Base-by-base conservation (phyloP, 2,329 filamentous ascomycete genomes). In the Incumbomyces delicatus region DNA sequence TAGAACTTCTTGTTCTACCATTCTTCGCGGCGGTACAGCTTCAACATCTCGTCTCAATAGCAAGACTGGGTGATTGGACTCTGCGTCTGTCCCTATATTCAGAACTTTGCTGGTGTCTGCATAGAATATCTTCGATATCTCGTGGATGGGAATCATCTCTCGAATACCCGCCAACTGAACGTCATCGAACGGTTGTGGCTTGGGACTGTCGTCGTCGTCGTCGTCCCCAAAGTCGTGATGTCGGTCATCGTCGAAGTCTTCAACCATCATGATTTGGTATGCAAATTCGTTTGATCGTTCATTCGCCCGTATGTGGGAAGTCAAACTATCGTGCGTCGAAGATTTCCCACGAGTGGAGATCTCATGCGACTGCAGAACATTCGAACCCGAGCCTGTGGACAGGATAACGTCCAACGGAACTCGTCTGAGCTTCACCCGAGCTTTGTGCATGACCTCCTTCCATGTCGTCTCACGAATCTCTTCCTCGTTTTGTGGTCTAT, bases 401-500 rank as follows among this genome's bases (percentile, higher is more conserved):
- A 48, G 75, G 0, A 75, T 62, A 33, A 72, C 60, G 35, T 75
- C 70, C 29, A 83, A 65, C 0, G 81, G 84, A 1, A 85, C 77
- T 40, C 89, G 76, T 57, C 84, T 76, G 10, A 98, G 71, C 48
- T 88, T 87, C 11, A 95, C 80, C 33, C 81, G 78, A 14, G 88
- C 86, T 63, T 96, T 98, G 68, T 96, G 89, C 50, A 95, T 82
- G 34, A 94, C 88, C 62, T 98, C 90, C 61, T 96, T 92, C 92
- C 92, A 96, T 1, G 89, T 84, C 0, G 87, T 71, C 67, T 81
- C 65, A 67, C 84, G 61, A 54, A 81, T 57, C 57, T 77, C 66
- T 62, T 78, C 65, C 65, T 79, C 66, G 56, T 76, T 70, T 14
- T 75, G 71, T 2, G 72, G 68, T 33, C 77, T 67, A 36, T 81